Evolutionary conservation across 345 rosid genomes (phyloP).

Genomic region (Ceriops zippeliana): DNA sequence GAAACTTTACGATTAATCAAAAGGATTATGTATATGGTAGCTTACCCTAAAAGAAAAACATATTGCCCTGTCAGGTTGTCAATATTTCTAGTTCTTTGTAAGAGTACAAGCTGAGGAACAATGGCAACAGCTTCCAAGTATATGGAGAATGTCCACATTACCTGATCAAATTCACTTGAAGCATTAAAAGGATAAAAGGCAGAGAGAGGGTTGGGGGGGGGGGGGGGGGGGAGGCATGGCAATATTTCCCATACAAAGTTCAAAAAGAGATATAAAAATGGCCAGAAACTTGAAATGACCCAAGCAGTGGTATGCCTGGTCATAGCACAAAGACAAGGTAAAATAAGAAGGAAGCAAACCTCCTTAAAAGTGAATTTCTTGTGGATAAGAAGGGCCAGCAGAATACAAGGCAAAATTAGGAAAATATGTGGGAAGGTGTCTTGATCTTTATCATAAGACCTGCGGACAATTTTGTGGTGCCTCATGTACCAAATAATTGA

Average conservation of each 20-base stretch:
- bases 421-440: constrained; percentile 68
- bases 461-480: constrained; percentile 40
- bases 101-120: constrained; percentile 76
- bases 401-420: constrained; percentile 52
- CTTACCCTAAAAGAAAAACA: constrained; percentile 76
- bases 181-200: neutral
- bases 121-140: constrained; percentile 82
- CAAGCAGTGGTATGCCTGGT: neutral
- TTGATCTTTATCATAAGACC: constrained; percentile 48
- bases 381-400: constrained; percentile 54
- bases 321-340: neutral
- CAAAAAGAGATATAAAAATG: neutral
- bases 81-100: constrained; percentile 75
- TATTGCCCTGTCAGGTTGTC: constrained; percentile 80
- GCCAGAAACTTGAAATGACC: neutral
- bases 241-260: neutral
- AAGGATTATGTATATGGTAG: neutral
- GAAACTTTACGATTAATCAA: no score
- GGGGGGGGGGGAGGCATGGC: neutral
- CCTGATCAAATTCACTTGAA: constrained; percentile 31
- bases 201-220: neutral
- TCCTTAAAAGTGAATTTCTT: constrained; percentile 61
- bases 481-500: constrained; percentile 51
- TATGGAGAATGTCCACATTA: constrained; percentile 72
- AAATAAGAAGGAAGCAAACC: constrained; percentile 31